These are phyloP conservation scores for Termitomyces sp. DNA, from an alignment of 768 basidiomycete species.

Conservation along the genomic window DNA sequence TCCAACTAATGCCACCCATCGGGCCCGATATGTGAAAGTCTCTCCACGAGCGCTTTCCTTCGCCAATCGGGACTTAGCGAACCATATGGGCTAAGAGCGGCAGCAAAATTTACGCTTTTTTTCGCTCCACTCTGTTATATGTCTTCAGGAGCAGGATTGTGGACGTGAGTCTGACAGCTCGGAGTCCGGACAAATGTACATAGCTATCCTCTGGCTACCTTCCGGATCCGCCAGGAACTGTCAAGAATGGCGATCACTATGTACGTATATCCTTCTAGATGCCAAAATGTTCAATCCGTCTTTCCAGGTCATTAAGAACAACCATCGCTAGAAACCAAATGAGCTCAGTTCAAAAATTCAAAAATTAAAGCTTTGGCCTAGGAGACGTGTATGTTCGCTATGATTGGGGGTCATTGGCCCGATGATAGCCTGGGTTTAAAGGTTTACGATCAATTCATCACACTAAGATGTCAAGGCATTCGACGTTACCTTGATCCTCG, in stretches of 20 bases:
- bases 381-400: neutral
- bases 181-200: neutral
- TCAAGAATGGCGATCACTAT: neutral
- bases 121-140: neutral
- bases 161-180: slow-evolving; percentile 3
- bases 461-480: neutral
- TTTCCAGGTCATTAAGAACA: neutral
- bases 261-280: neutral
- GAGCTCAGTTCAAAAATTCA: neutral
- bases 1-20: neutral
- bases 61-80: too few relatives aligned
- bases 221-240: neutral
- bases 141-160: neutral
- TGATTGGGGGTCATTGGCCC: neutral
- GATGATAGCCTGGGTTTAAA: neutral
- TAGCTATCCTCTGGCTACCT: neutral
- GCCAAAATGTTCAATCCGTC: neutral
- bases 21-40: neutral
- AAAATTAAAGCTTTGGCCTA: neutral
- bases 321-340: neutral
- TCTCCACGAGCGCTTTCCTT: neutral
- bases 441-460: neutral
- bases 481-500: neutral
- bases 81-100: too few relatives aligned
- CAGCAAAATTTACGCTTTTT: neutral